Evolutionary conservation across 768 basidiomycete species (phyloP).

Genomic region (Rhizopogon vesiculosus): DNA sequence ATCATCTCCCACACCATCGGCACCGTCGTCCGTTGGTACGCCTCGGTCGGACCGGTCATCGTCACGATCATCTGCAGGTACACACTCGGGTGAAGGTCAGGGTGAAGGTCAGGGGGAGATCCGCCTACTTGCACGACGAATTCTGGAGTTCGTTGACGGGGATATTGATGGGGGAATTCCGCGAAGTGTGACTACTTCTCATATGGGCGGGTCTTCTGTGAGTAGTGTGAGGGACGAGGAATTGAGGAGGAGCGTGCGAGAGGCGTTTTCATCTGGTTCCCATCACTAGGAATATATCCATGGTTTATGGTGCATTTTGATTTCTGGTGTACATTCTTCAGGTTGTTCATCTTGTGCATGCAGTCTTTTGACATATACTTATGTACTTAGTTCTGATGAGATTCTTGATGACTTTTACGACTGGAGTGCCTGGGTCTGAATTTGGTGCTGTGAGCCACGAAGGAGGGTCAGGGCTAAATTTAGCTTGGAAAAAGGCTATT

Average conservation of each 20-base stretch:
- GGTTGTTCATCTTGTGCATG: conserved; percentile 4
- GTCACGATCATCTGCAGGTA: conserved; percentile 73
- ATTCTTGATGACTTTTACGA: too few species aligned
- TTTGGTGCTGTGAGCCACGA: neutral
- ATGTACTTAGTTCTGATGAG: neutral
- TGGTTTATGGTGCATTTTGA: neutral
- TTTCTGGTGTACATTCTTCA: conserved; percentile 3
- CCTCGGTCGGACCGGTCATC: conserved; percentile 67
- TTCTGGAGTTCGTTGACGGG: conserved; percentile 82
- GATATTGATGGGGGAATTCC: conserved; percentile 58
- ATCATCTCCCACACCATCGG: conserved; percentile 62
- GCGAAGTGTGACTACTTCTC: conserved; percentile 59
- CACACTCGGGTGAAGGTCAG: conserved; percentile 82
- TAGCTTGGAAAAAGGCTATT: neutral
- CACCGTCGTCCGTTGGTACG: conserved; percentile 69
- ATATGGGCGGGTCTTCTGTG: conserved; percentile 65
- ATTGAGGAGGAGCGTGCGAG: conserved; percentile 74
- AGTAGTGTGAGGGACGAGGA: conserved; percentile 65
- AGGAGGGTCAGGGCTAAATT: neutral
- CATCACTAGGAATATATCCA: conserved; percentile 28
- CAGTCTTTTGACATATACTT: neutral
- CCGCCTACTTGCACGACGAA: conserved; percentile 75
- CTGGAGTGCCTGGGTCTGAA: too few species aligned
- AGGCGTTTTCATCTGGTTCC: conserved; percentile 70
- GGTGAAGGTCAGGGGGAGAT: conserved; percentile 59